These are phyloP conservation scores for Geoglossum cookeanum DNA, from an alignment of 2,329 filamentous ascomycete species.

Conservation along the genomic window DNA sequence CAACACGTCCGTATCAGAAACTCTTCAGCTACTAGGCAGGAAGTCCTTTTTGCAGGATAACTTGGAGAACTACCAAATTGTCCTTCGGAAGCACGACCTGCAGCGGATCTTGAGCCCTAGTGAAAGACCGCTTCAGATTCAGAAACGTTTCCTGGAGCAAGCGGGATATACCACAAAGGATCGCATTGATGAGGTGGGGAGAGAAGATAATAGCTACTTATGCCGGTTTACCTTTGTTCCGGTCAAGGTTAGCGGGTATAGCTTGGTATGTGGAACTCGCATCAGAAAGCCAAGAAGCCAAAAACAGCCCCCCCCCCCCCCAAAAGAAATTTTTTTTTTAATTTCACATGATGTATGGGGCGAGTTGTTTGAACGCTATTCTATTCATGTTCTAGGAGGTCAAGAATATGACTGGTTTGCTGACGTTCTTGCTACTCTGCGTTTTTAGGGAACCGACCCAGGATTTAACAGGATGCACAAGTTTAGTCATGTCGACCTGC, in stretches of 20 bases:
- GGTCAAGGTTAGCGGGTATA: conserved; percentile 61
- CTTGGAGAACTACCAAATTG: conserved; percentile 84
- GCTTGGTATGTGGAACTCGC: conserved; percentile 10
- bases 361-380: no score
- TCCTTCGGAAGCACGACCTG: conserved; percentile 82
- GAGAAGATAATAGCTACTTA: conserved; percentile 93
- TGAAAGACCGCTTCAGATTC: conserved; percentile 75
- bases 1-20: conserved; percentile 68
- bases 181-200: conserved; percentile 76
- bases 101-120: conserved; percentile 58
- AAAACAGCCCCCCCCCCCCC: no score
- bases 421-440: neutral
- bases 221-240: conserved; percentile 92
- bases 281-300: no score
- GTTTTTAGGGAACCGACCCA: conserved; percentile 43
- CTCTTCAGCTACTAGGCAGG: conserved; percentile 78
- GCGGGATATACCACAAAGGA: conserved; percentile 79
- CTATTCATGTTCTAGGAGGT: no score
- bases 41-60: conserved; percentile 87
- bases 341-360: no score
- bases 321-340: no score
- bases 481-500: conserved; percentile 83
- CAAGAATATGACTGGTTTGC: neutral
- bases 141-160: conserved; percentile 79
- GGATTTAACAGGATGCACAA: conserved; percentile 70